Percentiles rank a stretch among this genome's conserved stretches.
Evolutionary conservation across 345 rosid species (phyloP).

Genomic region (Ceriops tagal): DNA sequence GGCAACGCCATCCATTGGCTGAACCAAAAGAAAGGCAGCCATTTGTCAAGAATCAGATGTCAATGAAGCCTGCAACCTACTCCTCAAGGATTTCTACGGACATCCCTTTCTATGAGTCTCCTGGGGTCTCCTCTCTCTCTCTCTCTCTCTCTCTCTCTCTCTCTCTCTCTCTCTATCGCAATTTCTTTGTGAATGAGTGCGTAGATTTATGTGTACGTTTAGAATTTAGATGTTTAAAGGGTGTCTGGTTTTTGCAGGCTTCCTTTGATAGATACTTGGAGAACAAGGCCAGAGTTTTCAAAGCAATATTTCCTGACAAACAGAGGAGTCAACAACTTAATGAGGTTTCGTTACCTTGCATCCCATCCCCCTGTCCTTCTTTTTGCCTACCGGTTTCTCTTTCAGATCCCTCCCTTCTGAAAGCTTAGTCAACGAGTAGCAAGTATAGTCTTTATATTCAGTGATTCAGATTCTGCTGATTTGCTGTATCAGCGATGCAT

Average conservation of each 20-base stretch:
- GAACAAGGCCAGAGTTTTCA: slow-evolving; percentile 68
- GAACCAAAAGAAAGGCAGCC: slow-evolving; percentile 8
- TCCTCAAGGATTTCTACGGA: slow-evolving; percentile 69
- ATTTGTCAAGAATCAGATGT: slow-evolving; percentile 28
- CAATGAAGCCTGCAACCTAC: slow-evolving; percentile 50
- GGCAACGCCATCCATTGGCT: slow-evolving; percentile 27
- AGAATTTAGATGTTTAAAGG: not conserved
- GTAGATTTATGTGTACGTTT: too few species aligned
- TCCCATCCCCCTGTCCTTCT: not conserved
- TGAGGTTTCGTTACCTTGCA: slow-evolving; percentile 37
- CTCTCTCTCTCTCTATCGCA: not conserved
- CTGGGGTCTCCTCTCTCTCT: slow-evolving; percentile 50
- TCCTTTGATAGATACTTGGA: slow-evolving; percentile 81
- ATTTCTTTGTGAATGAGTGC: not conserved
- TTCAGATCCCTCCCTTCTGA: too few species aligned
- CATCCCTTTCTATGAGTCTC: slow-evolving; percentile 71
- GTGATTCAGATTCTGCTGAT: too few species aligned
- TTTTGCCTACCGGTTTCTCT: not conserved
- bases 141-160: not conserved
- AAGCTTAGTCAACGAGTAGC: too few species aligned
- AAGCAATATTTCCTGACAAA: slow-evolving; percentile 78
- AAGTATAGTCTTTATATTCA: too few species aligned
- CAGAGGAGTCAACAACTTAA: slow-evolving; percentile 57
- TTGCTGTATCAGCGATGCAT: too few species aligned
- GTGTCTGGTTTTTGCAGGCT: slow-evolving; percentile 43